Conservation (phyloP, 163 green algal genomes). For the Chloromonas sp. region DNA sequence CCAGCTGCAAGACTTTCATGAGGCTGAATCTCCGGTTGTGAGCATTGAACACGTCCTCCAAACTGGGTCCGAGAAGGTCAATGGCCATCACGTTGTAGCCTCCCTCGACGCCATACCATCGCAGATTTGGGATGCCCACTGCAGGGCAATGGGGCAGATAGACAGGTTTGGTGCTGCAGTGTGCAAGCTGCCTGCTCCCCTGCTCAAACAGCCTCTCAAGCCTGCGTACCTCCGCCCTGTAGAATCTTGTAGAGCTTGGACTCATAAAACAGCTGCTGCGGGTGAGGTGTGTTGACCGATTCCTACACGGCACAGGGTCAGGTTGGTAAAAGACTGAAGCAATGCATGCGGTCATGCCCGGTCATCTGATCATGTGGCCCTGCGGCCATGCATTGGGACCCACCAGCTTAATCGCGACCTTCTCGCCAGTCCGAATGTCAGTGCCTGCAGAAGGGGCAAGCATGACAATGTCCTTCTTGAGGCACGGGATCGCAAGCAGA, state of each 20-base stretch:
- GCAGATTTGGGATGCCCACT: constrained; percentile 96
- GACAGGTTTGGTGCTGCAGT: not conserved
- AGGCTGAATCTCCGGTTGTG: constrained; percentile 95
- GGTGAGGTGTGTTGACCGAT: constrained; percentile 86
- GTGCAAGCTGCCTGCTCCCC: not conserved
- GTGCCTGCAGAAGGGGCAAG: constrained; percentile 54
- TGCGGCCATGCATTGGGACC: not conserved
- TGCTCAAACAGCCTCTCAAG: no score
- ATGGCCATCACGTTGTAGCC: constrained; percentile 99
- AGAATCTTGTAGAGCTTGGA: constrained; percentile 99
- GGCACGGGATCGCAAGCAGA: not conserved
- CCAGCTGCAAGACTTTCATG: constrained; percentile 99
- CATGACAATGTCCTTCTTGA: not conserved
- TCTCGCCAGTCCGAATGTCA: constrained; percentile 90
- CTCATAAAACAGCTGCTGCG: constrained; percentile 95
- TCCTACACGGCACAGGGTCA: constrained; percentile 48
- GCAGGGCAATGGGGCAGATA: constrained; percentile 15
- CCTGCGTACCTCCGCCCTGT: constrained; percentile 81
- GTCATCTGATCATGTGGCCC: not conserved
- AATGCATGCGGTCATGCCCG: not conserved
- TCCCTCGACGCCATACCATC: constrained; percentile 98
- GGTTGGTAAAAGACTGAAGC: not conserved
- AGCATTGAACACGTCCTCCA: constrained; percentile 98
- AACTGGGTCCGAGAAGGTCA: constrained; percentile 90
- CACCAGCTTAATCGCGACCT: constrained; percentile 97